Base-by-base conservation (phyloP, 495 filamentous ascomycete genomes). In the Cairneyella variabilis region DNA sequence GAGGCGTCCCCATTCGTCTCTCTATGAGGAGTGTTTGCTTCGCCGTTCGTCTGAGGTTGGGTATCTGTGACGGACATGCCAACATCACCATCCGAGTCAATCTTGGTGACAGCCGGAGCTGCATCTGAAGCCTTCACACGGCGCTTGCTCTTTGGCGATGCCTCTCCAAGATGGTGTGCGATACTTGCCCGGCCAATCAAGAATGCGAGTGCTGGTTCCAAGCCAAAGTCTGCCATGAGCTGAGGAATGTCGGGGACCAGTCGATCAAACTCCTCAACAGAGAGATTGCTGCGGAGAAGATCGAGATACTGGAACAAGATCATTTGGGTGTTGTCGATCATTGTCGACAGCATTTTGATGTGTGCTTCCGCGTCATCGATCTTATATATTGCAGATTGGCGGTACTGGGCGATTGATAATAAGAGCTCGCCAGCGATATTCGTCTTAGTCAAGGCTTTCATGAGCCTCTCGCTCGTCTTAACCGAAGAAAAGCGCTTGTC, bases 231-330 rank as follows among this genome's bases (percentile, higher is more conserved):
- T 18, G 72, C 72, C 58, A 96, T 83, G 25, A 99, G 74, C 17
- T 77, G 72, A 3, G 80, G 67, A 39, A 96, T 75, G 40, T 79
- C 80, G 1, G 95, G 95, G n/a, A 97, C 81, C 34, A 84, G 78
- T 6, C 74, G 72, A 64, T 95, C 86, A 58, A 97, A 97, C 30
- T 93, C 83, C 26, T 85, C 83, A 3, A 82, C 71, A 0, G 85
- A 73, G 11, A 97, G 65, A 62, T 89, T 91, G 63, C 80, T 89
- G 52, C 86, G 83, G 41, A 99, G 76, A 14, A 97, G 71, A 61
- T 97, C 93, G 12, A 97, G 74, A 62, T 93, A 97, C 59, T 96
- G 92, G 16, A 79, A 77, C 9, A 97, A 78, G 34, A 92, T 80
- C 22, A 83, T 78, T 56, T 95, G 89, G 23, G 96, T 86, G 65